phyloP scores from a whole-genome alignment of 192 early-diverging fungal species.

The Cetraspora pellucida region DNA sequence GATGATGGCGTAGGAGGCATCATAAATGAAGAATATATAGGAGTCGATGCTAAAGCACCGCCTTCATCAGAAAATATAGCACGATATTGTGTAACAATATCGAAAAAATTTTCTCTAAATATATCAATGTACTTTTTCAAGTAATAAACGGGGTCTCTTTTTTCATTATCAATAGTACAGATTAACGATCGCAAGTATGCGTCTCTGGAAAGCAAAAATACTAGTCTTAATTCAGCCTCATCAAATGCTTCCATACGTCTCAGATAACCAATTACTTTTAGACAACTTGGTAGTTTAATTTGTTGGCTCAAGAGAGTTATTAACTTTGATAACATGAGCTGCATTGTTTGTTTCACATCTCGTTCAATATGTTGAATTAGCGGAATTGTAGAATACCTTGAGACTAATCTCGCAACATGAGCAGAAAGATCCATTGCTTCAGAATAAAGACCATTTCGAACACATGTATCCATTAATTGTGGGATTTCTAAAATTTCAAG shows the following conservation, averaged over 20 bases:
- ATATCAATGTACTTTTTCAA: conserved; percentile 78
- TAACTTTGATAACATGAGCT: conserved; percentile 73
- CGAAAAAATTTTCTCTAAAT: conserved; percentile 78
- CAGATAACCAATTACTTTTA: conserved; percentile 78
- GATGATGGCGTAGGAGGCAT: neutral
- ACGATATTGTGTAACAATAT: conserved; percentile 78
- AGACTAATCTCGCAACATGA: conserved; percentile 61
- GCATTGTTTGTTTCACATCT: conserved; percentile 62
- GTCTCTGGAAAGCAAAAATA: conserved; percentile 74
- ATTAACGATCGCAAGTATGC: conserved; percentile 61
- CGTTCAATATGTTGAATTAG: conserved; percentile 62
- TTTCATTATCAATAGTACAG: conserved; percentile 53
- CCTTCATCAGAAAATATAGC: conserved; percentile 35
- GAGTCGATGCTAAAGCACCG: conserved; percentile 16
- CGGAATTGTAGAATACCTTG: conserved; percentile 59
- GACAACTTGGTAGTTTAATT: conserved; percentile 74
- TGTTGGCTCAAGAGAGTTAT: conserved; percentile 66
- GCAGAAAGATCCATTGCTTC: conserved; percentile 80
- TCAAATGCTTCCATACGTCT: conserved; percentile 70
- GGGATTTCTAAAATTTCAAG: conserved; percentile 79
- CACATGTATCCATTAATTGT: conserved; percentile 77
- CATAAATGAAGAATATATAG: conserved; percentile 13
- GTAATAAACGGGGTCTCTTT: conserved; percentile 59
- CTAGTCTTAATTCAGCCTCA: conserved; percentile 71
- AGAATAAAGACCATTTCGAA: conserved; percentile 78